Percentiles rank a stretch among this genome's conserved stretches.
Evolutionary conservation across 2,329 filamentous ascomycete species (phyloP).

Genomic region (Sporothrix variecibatus): DNA sequence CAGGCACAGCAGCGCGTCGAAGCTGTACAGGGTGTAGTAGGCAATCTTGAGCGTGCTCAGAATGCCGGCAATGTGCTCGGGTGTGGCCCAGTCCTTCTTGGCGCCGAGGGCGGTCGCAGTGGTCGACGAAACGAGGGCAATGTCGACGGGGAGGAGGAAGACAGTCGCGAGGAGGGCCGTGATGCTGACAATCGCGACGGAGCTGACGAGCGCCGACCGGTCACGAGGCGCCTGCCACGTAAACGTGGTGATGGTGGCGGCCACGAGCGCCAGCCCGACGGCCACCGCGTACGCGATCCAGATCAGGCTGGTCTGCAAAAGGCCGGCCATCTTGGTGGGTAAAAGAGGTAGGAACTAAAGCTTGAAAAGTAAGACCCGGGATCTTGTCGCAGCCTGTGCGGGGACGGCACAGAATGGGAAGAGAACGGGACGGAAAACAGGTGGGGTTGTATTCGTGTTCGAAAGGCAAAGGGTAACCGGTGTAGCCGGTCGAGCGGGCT

Average conservation of each 20-base stretch:
- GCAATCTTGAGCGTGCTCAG: slow-evolving; percentile 79
- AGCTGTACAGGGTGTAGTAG: slow-evolving; percentile 89
- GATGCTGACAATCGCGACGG: slow-evolving; percentile 83
- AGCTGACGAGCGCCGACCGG: slow-evolving; percentile 76
- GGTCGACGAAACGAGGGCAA: slow-evolving; percentile 90
- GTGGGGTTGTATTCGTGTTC: background rate
- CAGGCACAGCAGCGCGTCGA: slow-evolving; percentile 87
- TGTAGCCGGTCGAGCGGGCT: background rate
- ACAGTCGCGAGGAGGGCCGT: slow-evolving; percentile 88
- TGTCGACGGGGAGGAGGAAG: slow-evolving; percentile 89
- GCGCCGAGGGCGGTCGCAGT: slow-evolving; percentile 71
- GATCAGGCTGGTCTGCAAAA: slow-evolving; percentile 87
- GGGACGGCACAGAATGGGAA: background rate
- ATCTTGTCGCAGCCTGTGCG: slow-evolving; percentile 1
- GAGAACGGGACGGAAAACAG: background rate
- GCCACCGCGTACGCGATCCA: slow-evolving; percentile 92
- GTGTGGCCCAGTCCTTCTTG: slow-evolving; percentile 95
- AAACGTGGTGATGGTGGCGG: slow-evolving; percentile 83
- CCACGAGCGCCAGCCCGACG: slow-evolving; percentile 71
- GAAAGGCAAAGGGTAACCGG: background rate
- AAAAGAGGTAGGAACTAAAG: background rate
- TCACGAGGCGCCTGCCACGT: slow-evolving; percentile 89
- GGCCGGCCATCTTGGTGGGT: slow-evolving; percentile 39
- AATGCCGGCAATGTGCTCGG: slow-evolving; percentile 75
- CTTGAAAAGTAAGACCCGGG: background rate